Evolutionary conservation across 208 protist genomes (phyloP), one percentile per base, ranked within the genome.

Genomic region (Leishmania aethiopica): DNA sequence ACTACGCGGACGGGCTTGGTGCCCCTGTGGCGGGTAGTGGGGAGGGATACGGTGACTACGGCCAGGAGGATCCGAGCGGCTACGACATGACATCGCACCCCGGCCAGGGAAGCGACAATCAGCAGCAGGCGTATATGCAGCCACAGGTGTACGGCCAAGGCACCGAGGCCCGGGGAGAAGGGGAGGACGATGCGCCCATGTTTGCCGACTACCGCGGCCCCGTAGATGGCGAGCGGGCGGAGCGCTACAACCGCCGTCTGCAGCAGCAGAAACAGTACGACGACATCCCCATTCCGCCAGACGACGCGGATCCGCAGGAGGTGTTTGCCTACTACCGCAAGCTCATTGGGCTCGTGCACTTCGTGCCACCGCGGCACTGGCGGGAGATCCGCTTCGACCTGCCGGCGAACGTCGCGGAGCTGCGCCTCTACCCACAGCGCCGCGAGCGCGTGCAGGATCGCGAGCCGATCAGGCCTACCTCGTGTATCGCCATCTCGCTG

Each of bases 381-480:
- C 87, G 94, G 2, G 85, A 93, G 67, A 89, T 95, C 66, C 92
- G 94, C 25, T 89, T 88, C 47, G 92, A 93, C 51, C 83, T 97
- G n/a, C 94, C 94, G 17, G 81, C 84, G 2, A 93, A 91, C 47
- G 90, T 96, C 19, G 89, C 94, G 3, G 92, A 96, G 86, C 85
- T 97, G 72, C 86, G 88, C 0, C 85, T 97, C 4, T 91, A 90
- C 60, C 92, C 92, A 11, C 90, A 93, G 57, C 62, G 75, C 0
- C 89, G 86, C 3, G 92, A 95, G 86, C 75, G 40, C 22, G 83
- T 91, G 62, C 91, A 96, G 81, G 69, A 85, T 69, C 79, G 83
- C 42, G 78, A 77, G 17, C 91, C 84, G 5, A 80, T 91, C 10
- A 71, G 75, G 2, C 92, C 92, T 2, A 92, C 92, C 28, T 83